These are phyloP conservation scores for Xylaria sp. DNA, from an alignment of 2,329 filamentous ascomycete genomes.

Conservation along the genomic window DNA sequence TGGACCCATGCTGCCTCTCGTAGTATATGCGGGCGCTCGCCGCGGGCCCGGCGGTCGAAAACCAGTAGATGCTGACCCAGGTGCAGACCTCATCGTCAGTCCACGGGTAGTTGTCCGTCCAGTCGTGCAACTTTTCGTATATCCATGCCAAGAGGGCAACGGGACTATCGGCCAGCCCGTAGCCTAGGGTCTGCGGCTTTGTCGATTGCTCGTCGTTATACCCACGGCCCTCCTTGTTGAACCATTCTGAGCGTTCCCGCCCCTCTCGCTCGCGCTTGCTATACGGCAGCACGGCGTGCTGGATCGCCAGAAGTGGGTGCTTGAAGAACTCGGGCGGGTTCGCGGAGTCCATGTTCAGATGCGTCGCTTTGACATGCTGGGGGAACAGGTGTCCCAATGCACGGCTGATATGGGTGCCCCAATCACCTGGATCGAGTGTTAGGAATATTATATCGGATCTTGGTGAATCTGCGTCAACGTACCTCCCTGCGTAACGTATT, in stretches of 20 bases:
- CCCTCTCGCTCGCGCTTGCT: constrained; percentile 62
- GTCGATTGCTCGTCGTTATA: constrained; percentile 72
- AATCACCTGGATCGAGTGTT: constrained; percentile 64
- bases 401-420: constrained; percentile 75
- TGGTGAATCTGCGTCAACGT: not conserved
- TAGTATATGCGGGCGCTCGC: constrained; percentile 79
- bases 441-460: constrained; percentile 8
- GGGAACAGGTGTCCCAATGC: constrained; percentile 70
- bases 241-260: constrained; percentile 66
- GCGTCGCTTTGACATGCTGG: constrained; percentile 65
- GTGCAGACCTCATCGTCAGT: constrained; percentile 79
- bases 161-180: constrained; percentile 75
- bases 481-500: constrained; percentile 59
- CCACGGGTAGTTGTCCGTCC: constrained; percentile 79
- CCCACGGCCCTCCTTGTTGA: constrained; percentile 64
- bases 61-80: constrained; percentile 80
- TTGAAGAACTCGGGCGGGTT: constrained; percentile 60
- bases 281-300: constrained; percentile 66
- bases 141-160: constrained; percentile 80
- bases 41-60: constrained; percentile 73
- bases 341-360: constrained; percentile 67
- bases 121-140: constrained; percentile 82
- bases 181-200: constrained; percentile 78
- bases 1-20: constrained; percentile 63
- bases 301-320: constrained; percentile 67